Conservation (phyloP, 345 rosid genomes). For the Balakata baccata region DNA sequence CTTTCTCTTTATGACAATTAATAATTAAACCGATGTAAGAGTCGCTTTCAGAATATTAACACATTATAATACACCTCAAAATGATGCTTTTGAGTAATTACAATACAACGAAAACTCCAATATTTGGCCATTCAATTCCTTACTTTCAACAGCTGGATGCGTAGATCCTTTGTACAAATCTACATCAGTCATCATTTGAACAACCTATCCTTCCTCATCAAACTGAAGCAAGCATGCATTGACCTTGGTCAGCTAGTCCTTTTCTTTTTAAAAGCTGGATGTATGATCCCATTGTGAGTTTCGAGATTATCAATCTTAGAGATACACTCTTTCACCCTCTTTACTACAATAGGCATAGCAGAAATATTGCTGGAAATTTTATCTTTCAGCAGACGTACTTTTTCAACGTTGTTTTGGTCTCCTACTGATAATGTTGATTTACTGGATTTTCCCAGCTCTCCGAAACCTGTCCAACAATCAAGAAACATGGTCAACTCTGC, state of each 20-base stretch:
- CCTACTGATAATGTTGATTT: slow-evolving; percentile 18
- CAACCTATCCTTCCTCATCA: neutral
- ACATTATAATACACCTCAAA: slow-evolving; percentile 16
- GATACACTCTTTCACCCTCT: slow-evolving; percentile 58
- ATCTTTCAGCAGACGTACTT: slow-evolving; percentile 43
- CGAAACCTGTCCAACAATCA: slow-evolving; percentile 17
- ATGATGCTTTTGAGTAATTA: slow-evolving; percentile 15
- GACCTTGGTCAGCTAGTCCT: slow-evolving; percentile 26
- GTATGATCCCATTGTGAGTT: slow-evolving; percentile 42
- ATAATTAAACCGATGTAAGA: slow-evolving; percentile 2
- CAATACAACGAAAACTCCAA: slow-evolving; percentile 7
- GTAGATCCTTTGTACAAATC: slow-evolving; percentile 10
- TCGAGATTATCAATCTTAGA: slow-evolving; percentile 48
- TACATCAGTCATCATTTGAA: neutral
- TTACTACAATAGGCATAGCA: slow-evolving; percentile 43
- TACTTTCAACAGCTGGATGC: neutral
- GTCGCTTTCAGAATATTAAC: slow-evolving; percentile 1
- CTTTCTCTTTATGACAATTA: neutral
- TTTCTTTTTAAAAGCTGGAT: slow-evolving; percentile 47
- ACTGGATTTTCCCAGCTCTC: slow-evolving; percentile 18
- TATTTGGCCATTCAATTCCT: neutral
- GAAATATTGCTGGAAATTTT: slow-evolving; percentile 43
- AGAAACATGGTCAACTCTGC: slow-evolving; percentile 9
- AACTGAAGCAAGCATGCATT: neutral
- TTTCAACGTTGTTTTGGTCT: slow-evolving; percentile 38